phyloP scores from a whole-genome alignment of 192 early-diverging fungal genomes.

The Jimgerdemannia flammicorona region DNA sequence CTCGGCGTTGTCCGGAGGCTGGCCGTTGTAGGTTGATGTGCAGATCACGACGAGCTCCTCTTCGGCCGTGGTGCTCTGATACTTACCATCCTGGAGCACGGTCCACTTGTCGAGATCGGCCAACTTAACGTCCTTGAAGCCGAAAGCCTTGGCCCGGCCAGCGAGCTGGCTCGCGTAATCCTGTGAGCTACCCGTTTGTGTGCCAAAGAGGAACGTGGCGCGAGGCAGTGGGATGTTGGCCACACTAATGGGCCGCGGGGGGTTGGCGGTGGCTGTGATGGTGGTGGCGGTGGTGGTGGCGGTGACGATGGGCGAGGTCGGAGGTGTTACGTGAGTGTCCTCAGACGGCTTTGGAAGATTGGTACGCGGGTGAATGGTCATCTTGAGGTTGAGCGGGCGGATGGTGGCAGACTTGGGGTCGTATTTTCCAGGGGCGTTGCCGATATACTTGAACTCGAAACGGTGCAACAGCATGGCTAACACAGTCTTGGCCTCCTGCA shows the following conservation, averaged over 20 bases:
- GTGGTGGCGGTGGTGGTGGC: background rate
- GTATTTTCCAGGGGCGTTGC: slow-evolving; percentile 15
- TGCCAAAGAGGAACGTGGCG: slow-evolving; percentile 45
- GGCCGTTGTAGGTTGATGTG: slow-evolving; percentile 33
- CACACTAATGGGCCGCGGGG: background rate
- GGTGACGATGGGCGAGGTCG: background rate
- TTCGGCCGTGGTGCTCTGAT: slow-evolving; percentile 1
- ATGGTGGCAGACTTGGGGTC: slow-evolving; percentile 23
- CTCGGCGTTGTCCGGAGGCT: slow-evolving; percentile 51
- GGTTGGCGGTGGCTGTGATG: background rate
- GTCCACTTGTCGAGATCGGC: slow-evolving; percentile 41
- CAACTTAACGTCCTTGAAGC: slow-evolving; percentile 27
- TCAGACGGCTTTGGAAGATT: slow-evolving; percentile 24
- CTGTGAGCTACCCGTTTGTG: slow-evolving; percentile 49
- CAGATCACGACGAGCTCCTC: slow-evolving; percentile 24
- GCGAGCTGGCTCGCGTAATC: slow-evolving; percentile 47
- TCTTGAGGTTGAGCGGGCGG: slow-evolving; percentile 32
- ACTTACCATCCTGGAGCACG: slow-evolving; percentile 17
- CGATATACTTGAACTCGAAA: slow-evolving; percentile 36
- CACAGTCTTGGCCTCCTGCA: slow-evolving; percentile 55
- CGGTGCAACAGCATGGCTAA: slow-evolving; percentile 41
- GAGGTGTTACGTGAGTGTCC: background rate
- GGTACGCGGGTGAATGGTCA: slow-evolving; percentile 24
- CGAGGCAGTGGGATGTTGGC: slow-evolving; percentile 20
- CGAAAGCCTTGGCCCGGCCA: slow-evolving; percentile 27